Base-by-base conservation (phyloP, 305 asterid genomes). In the Plantago lanceolata region DNA sequence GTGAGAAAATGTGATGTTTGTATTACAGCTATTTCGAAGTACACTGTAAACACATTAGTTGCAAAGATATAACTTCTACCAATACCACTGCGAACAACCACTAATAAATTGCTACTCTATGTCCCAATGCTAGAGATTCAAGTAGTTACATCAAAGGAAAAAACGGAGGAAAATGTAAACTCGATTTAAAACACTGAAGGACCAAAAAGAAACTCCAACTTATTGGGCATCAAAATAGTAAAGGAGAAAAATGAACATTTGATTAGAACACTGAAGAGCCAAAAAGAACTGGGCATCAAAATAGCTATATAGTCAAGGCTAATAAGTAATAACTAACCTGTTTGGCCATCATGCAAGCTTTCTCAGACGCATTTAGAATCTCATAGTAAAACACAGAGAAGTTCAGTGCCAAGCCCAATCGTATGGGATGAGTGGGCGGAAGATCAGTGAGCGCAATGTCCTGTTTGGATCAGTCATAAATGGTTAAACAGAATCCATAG, bases 371-470 rank as follows among this genome's bases (percentile, higher is more conserved):
- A 74, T 79, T 84, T 33, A 84, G 78, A 76, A 84, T 84, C 71
- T 84, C 90, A 53, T 75, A 84, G 81, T 84, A 82, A 68, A 81
- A 84, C 45, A 84, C 90, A 0, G 90, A 84, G 74, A 77, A 82
- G 76, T 84, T 84, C 54, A 84, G 78, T 16, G 90, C 90, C 73
- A 84, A 73, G 9, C 90, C 90, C 74, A 84, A 68, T 48, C 92
- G 82, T 61, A 85, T 82, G 24, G 92, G 88, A 80, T 85, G 86
- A 5, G 92, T 85, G 57, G 92, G 85, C 20, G 92, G 78, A 63
- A 85, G 88, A 51, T 85, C 84, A 45, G 77, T 76, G 57, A 78
- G 66, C 21, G 92, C 88, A 44, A 76, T 61, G 53, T 85, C 85
- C 92, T 85, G 80, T 35, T 59, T 43, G 33, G 31, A 56, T 66